phyloP scores from a whole-genome alignment of 768 basidiomycete species.

The Cystobasidium onofrii region DNA sequence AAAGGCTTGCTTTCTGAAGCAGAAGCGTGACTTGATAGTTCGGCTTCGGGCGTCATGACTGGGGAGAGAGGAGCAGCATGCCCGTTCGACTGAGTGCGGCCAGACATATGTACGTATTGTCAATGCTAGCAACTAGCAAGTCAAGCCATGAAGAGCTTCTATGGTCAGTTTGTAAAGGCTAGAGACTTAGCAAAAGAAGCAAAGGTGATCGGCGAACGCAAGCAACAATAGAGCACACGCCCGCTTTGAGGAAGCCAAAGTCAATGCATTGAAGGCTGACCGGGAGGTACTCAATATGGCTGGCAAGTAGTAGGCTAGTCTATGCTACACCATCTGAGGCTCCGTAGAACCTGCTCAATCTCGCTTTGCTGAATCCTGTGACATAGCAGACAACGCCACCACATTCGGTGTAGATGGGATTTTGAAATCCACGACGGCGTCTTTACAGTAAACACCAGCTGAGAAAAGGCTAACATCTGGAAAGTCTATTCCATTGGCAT shows the following conservation, averaged over 20 bases:
- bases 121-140: neutral
- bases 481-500: conserved; percentile 1
- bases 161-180: too few species aligned
- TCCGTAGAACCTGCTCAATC: too few species aligned
- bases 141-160: neutral
- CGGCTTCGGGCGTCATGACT: neutral
- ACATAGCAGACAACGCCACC: neutral
- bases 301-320: too few species aligned
- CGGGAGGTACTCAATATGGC: too few species aligned
- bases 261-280: too few species aligned
- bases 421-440: conserved; percentile 8
- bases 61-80: neutral
- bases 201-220: too few species aligned
- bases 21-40: neutral
- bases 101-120: neutral
- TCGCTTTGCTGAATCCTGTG: neutral
- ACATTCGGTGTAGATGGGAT: neutral
- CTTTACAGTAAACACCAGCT: neutral
- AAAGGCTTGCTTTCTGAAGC: neutral
- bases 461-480: neutral
- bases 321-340: too few species aligned
- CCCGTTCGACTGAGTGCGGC: neutral
- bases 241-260: too few species aligned
- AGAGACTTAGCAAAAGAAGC: too few species aligned
- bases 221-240: too few species aligned